Evolutionary conservation across 352 stramenopile species (phyloP).

Genomic region (Thraustotheca clavata): DNA sequence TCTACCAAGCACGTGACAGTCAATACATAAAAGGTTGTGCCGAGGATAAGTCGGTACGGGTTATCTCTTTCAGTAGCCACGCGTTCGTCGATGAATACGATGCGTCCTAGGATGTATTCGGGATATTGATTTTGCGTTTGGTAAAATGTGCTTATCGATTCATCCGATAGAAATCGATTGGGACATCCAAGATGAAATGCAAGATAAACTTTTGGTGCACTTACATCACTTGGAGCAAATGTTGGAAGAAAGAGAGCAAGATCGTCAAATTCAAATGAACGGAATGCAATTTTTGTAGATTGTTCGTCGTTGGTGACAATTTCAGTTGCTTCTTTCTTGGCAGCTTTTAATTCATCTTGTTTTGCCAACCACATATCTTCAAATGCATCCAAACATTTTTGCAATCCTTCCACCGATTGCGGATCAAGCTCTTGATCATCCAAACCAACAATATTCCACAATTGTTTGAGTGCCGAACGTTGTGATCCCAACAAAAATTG

Average conservation of each 20-base stretch:
- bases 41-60: slow-evolving; percentile 62
- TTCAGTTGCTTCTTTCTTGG: neutral
- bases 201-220: slow-evolving; percentile 66
- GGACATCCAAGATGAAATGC: slow-evolving; percentile 81
- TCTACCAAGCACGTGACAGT: slow-evolving; percentile 37
- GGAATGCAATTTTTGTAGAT: slow-evolving; percentile 83
- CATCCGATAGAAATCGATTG: slow-evolving; percentile 78
- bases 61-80: slow-evolving; percentile 72
- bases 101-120: slow-evolving; percentile 80
- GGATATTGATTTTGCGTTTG: slow-evolving; percentile 76
- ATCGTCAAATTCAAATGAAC: slow-evolving; percentile 72
- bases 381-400: neutral
- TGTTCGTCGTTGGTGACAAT: slow-evolving; percentile 18
- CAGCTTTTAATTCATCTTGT: neutral
- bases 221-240: slow-evolving; percentile 62
- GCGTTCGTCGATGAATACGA: slow-evolving; percentile 83
- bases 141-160: slow-evolving; percentile 84
- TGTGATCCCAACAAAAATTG: slow-evolving; percentile 19
- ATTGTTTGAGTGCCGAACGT: slow-evolving; percentile 17
- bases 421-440: neutral
- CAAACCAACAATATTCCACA: slow-evolving; percentile 2
- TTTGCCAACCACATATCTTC: slow-evolving; percentile 20
- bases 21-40: slow-evolving; percentile 81
- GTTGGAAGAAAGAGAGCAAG: slow-evolving; percentile 78
- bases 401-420: slow-evolving; percentile 7